phyloP scores from a whole-genome alignment of 2,329 filamentous ascomycete genomes.

The Trichoderma guizhouense region DNA sequence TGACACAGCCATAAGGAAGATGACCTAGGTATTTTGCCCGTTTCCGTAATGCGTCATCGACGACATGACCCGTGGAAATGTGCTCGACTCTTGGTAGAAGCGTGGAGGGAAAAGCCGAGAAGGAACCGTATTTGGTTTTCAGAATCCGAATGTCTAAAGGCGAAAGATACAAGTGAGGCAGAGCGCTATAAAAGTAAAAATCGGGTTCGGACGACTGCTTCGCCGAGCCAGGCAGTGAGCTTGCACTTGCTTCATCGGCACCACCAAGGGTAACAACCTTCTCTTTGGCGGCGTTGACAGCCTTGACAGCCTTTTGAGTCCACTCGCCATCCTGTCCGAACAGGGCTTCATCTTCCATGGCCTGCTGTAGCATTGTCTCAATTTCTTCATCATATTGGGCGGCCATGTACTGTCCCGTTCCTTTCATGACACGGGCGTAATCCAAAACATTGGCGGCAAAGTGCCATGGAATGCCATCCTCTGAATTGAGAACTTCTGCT shows the following conservation, averaged over 20 bases:
- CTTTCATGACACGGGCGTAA: constrained; percentile 94
- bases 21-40: constrained; percentile 84
- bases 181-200: constrained; percentile 85
- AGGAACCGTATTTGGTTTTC: constrained; percentile 82
- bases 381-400: constrained; percentile 79
- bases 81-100: constrained; percentile 85
- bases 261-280: constrained; percentile 53
- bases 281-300: constrained; percentile 72
- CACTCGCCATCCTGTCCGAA: constrained; percentile 93
- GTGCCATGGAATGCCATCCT: constrained; percentile 88
- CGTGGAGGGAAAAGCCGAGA: constrained; percentile 77
- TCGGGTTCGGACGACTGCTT: constrained; percentile 41
- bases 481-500: constrained; percentile 63
- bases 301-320: constrained; percentile 77
- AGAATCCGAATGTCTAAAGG: constrained; percentile 89
- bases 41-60: constrained; percentile 80
- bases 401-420: constrained; percentile 81
- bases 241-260: constrained; percentile 24
- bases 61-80: constrained; percentile 80
- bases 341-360: constrained; percentile 83
- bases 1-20: constrained; percentile 84
- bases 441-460: constrained; percentile 91
- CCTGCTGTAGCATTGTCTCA: constrained; percentile 68
- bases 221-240: constrained; percentile 20
- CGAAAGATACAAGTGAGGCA: constrained; percentile 85